A percentile compares a stretch with the other conserved stretches of the same genome.
Conservation (phyloP, 140 eudicot species). For the Anethum foeniculum region DNA sequence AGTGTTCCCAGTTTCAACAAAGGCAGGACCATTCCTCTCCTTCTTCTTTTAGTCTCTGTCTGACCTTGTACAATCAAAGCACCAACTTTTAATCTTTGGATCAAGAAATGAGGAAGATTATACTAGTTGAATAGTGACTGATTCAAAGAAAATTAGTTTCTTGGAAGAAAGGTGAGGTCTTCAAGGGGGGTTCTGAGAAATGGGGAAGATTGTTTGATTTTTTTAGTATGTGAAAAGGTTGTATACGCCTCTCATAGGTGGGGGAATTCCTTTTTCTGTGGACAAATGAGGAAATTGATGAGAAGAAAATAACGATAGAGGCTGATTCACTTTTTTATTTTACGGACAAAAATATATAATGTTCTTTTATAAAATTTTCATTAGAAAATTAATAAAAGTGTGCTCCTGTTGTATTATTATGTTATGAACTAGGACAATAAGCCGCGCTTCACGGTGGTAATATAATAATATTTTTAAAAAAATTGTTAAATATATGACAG, state of each 20-base stretch:
- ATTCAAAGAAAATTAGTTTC: neutral
- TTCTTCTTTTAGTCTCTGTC: neutral
- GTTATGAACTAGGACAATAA: too few relatives aligned
- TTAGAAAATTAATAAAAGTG: too few relatives aligned
- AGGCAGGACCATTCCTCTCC: slow-evolving; percentile 26
- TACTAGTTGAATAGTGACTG: neutral
- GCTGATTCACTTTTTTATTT: too few relatives aligned
- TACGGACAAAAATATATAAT: too few relatives aligned
- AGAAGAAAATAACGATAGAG: too few relatives aligned
- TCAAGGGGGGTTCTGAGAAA: neutral
- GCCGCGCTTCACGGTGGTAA: too few relatives aligned
- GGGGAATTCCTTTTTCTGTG: neutral
- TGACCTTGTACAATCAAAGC: neutral
- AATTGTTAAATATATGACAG: too few relatives aligned
- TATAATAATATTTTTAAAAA: too few relatives aligned
- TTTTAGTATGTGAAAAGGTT: neutral
- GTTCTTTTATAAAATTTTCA: too few relatives aligned
- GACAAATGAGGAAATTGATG: neutral
- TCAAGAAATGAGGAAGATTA: neutral
- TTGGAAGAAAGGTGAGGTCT: neutral
- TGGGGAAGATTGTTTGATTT: neutral
- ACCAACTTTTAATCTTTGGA: slow-evolving; percentile 1
- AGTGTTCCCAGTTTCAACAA: slow-evolving; percentile 36
- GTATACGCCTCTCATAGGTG: neutral
- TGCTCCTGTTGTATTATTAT: too few relatives aligned